These are phyloP conservation scores for Lipomyces starkeyi DNA, from an alignment of 805 yeast genomes.

Conservation along the genomic window DNA sequence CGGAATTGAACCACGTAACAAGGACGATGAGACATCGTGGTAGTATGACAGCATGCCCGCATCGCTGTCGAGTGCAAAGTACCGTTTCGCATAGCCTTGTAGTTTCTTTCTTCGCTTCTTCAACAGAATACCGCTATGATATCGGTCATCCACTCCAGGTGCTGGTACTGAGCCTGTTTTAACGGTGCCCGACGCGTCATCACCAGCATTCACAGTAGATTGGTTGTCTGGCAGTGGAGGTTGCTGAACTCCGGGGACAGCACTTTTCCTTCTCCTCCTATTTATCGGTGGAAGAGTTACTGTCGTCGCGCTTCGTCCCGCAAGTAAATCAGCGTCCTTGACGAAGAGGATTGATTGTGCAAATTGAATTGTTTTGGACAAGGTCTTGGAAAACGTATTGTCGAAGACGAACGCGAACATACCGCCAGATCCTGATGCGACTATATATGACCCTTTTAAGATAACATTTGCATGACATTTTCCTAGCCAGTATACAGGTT, in stretches of 20 bases:
- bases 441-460: slow-evolving; percentile 66
- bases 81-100: slow-evolving; percentile 86
- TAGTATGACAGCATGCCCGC: slow-evolving; percentile 85
- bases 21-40: slow-evolving; percentile 63
- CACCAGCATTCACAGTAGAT: neutral
- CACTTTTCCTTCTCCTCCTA: neutral
- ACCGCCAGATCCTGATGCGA: slow-evolving; percentile 59
- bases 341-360: slow-evolving; percentile 38
- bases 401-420: slow-evolving; percentile 89
- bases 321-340: slow-evolving; percentile 21
- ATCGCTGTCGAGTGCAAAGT: slow-evolving; percentile 79
- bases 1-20: slow-evolving; percentile 90
- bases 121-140: slow-evolving; percentile 75
- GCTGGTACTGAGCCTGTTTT: neutral
- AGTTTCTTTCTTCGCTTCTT: slow-evolving; percentile 82
- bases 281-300: neutral
- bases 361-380: slow-evolving; percentile 79
- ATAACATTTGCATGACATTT: slow-evolving; percentile 64
- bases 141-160: slow-evolving; percentile 45
- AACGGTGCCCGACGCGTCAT: neutral
- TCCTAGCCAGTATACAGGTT: slow-evolving; percentile 60
- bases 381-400: slow-evolving; percentile 86
- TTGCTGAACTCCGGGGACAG: neutral
- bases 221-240: slow-evolving; percentile 1
- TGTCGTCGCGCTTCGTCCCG: slow-evolving; percentile 15